Evolutionary conservation across 1,284 basidiomycete genomes (phyloP), one percentile per base, ranked within the genome.

Genomic region (Leccinum pallidistipes): DNA sequence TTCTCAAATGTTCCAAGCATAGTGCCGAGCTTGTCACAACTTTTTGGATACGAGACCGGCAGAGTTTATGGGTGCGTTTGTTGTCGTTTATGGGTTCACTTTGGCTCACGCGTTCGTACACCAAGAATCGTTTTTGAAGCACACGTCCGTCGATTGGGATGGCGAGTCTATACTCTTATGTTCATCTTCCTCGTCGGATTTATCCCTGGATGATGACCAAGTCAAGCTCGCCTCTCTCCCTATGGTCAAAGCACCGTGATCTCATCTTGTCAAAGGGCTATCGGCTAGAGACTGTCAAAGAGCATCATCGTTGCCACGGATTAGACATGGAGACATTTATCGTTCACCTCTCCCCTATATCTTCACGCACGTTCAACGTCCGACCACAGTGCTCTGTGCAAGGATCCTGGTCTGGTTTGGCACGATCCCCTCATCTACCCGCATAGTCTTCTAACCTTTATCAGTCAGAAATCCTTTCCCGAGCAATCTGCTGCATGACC

Each of bases 391-490:
- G 83, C 81, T 11, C 76, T 91, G 7, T 91, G 87, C 73, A 85
- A 80, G 60, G 88, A 91, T 68, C 80, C 84, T 43, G 88, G 88
- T 47, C 74, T 91, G 71, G 88, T 90, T 64, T 71, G 84, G 31
- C 57, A 59, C 27, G 49, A 50, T 66, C 24, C 45, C 52, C 31
- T 36, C 8, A 59, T 47, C 18, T 32, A 43, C 55, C 14, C 6
- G 54, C 51, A 45, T 43, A 34, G 2, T 59, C 58, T 52, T 55
- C 61, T 67, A 31, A 65, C 56, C 16, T 34, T 59, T 45, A 43
- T 47, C 64, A 91, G 89, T 86, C 83, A 55, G 88, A 88, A 62
- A 85, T 86, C 66, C 76, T 91, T 34, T 91, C 90, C 74, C 81
- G 88, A 57, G 88, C 88, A 29, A 81, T 78, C 40, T 80, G 82